phyloP scores from a whole-genome alignment of 352 stramenopile species.

The Hyaloperonospora arabidopsidis region DNA sequence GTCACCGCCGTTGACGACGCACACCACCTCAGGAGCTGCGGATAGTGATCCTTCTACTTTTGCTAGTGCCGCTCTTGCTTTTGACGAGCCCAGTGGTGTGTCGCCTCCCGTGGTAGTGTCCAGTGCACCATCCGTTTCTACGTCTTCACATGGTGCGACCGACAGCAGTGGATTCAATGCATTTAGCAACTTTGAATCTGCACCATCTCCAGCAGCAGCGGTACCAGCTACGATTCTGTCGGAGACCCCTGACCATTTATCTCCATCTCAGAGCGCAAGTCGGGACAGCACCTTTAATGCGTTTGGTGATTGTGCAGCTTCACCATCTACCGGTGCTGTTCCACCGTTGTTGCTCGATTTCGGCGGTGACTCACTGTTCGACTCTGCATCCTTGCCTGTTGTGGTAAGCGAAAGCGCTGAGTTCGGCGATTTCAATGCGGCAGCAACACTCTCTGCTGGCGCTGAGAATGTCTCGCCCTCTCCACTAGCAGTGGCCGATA shows the following conservation, averaged over 20 bases:
- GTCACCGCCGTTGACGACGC: slow-evolving; percentile 7
- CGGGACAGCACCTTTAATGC: slow-evolving; percentile 14
- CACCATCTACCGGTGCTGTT: slow-evolving; percentile 1
- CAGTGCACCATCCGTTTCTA: slow-evolving; percentile 17
- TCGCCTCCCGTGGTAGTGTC: slow-evolving; percentile 10
- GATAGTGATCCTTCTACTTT: slow-evolving; percentile 17
- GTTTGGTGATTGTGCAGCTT: slow-evolving; percentile 20
- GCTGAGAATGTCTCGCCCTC: slow-evolving; percentile 1
- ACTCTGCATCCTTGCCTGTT: slow-evolving; percentile 10
- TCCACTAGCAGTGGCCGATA: neutral
- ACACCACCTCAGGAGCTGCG: slow-evolving; percentile 7
- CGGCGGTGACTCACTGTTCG: slow-evolving; percentile 10
- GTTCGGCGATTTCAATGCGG: slow-evolving; percentile 15
- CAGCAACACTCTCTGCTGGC: slow-evolving; percentile 2
- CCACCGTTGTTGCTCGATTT: slow-evolving; percentile 7
- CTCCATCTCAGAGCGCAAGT: slow-evolving; percentile 10
- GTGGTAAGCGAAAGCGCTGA: slow-evolving; percentile 8
- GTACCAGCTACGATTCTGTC: slow-evolving; percentile 1
- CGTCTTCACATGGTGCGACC: slow-evolving; percentile 25
- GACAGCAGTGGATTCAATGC: slow-evolving; percentile 31
- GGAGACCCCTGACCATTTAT: slow-evolving; percentile 15
- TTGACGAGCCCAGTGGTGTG: slow-evolving; percentile 14
- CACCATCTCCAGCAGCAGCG: slow-evolving; percentile 16
- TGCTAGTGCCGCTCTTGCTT: slow-evolving; percentile 9
- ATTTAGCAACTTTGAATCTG: slow-evolving; percentile 32